phyloP scores from a whole-genome alignment of 2,329 filamentous ascomycete species.

The Fusarium miscanthi region DNA sequence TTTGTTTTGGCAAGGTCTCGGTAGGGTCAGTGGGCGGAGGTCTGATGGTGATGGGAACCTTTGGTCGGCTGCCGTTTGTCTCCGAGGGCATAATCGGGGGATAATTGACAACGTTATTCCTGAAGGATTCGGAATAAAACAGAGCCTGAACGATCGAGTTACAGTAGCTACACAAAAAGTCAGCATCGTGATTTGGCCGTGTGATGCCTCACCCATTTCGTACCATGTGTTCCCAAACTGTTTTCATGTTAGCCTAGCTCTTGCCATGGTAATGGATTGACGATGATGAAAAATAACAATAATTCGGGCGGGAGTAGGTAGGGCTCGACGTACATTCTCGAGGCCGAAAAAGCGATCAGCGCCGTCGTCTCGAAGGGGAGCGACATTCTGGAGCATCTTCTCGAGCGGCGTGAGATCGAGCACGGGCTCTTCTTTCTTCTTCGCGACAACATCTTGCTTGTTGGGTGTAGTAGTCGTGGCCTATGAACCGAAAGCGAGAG shows the following conservation, averaged over 20 bases:
- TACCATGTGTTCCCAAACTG: constrained; percentile 99
- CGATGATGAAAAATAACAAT: neutral
- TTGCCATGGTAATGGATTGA: neutral
- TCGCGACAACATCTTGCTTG: constrained; percentile 59
- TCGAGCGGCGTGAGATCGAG: constrained; percentile 71
- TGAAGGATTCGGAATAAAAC: constrained; percentile 94
- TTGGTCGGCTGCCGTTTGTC: constrained; percentile 68
- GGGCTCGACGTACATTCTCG: constrained; percentile 81
- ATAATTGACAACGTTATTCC: constrained; percentile 93
- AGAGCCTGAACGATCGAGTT: constrained; percentile 98
- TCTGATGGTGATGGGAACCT: constrained; percentile 71
- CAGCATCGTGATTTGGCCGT: constrained; percentile 20
- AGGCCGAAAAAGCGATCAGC: constrained; percentile 99
- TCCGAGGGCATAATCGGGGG: constrained; percentile 78
- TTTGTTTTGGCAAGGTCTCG: constrained; percentile 56
- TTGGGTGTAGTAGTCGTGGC: constrained; percentile 54
- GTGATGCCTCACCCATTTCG: constrained; percentile 40
- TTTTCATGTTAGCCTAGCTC: constrained; percentile 50
- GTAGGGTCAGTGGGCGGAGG: constrained; percentile 62
- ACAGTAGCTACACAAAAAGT: constrained; percentile 77
- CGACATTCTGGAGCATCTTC: constrained; percentile 84
- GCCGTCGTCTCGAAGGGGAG: constrained; percentile 84
- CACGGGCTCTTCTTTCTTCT: constrained; percentile 68
- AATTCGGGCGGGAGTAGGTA: constrained; percentile 6
- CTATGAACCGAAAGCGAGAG: constrained; percentile 49